Evolutionary conservation across 2,329 filamentous ascomycete genomes (phyloP), one percentile per base, ranked within the genome.

Genomic region (Hymenotorrendiella dingleyae): DNA sequence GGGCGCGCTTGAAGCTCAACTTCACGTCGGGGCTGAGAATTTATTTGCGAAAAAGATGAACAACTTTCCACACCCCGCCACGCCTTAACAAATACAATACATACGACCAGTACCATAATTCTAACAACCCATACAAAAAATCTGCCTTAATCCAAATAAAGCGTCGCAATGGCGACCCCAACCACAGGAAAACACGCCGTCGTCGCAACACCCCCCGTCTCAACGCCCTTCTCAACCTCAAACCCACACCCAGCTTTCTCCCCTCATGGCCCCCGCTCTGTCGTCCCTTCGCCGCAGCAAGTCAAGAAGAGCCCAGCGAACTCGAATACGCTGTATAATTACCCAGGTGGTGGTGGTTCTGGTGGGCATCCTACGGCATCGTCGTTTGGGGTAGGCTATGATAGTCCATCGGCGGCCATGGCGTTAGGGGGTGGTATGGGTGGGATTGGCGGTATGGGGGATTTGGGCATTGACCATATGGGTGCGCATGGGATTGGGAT

Each of bases 331-430:
- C 56, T 77, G 47, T 68, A 71, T 42, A 54, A 54, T 3, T 55
- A 56, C 20, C 46, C 50, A 3, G 46, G 47, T 20, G 49, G 46
- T 9, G 52, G 49, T 10, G 50, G 47, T 10, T 71, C 74, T 42
- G 51, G 48, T 9, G 48, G 45, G 6, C 71, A 74, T 42, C 60
- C 67, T 4, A 63, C 64, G 59, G 65, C 19, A 65, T 72, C 47
- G 8, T 51, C 47, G 2, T 57, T 58, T 37, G 56, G 52, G 3
- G n/a, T 38, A 10, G 37, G 37, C 29, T 83, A 81, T 55, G 79
- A 83, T 56, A 82, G 78, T 49, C 80, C 80, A 2, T 76, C 74
- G 19, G 78, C 78, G 0, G 76, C 77, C 2, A 78, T 78, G 4
- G 78, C 79, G 0, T 71, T 82, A 56, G 76, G 74, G 2, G 72